A percentile compares a stretch with the other conserved stretches of the same genome.
Conservation (phyloP, 805 yeast species). For the Ogataea chonburiensis region DNA sequence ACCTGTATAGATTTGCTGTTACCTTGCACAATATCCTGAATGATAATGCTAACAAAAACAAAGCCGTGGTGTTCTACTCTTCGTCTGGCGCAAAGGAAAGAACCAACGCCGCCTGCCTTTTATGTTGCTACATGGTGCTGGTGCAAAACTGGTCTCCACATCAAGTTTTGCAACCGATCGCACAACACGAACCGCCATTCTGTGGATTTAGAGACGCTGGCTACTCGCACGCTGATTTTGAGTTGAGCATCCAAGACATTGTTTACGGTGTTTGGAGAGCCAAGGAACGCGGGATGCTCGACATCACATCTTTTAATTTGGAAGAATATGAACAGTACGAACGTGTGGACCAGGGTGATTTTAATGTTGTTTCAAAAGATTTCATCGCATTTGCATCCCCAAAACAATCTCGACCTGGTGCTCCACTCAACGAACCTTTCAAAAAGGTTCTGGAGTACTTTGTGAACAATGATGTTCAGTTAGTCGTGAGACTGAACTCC, state of each 20-base stretch:
- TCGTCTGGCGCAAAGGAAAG: slow-evolving; percentile 76
- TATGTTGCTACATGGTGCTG: slow-evolving; percentile 91
- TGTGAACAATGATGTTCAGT: slow-evolving; percentile 66
- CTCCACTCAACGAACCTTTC: slow-evolving; percentile 68
- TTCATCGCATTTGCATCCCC: slow-evolving; percentile 98
- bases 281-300: slow-evolving; percentile 85
- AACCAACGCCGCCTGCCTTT: slow-evolving; percentile 90
- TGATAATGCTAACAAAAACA: slow-evolving; percentile 77
- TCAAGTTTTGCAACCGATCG: slow-evolving; percentile 90
- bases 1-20: slow-evolving; percentile 91
- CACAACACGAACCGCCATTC: slow-evolving; percentile 89
- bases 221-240: slow-evolving; percentile 92
- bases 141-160: slow-evolving; percentile 99
- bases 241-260: slow-evolving; percentile 88
- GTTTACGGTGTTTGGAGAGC: slow-evolving; percentile 98
- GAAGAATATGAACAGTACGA: slow-evolving; percentile 95
- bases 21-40: slow-evolving; percentile 87
- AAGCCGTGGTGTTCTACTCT: slow-evolving; percentile 89
- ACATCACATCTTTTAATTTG: slow-evolving; percentile 79
- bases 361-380: slow-evolving; percentile 86
- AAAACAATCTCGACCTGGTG: slow-evolving; percentile 58
- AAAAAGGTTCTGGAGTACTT: slow-evolving; percentile 80
- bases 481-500: slow-evolving; percentile 90
- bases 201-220: slow-evolving; percentile 98
- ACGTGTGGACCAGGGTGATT: slow-evolving; percentile 95